Percentiles rank a stretch among this genome's conserved stretches.
phyloP scores from a whole-genome alignment of 371 early-diverging fungal genomes.

The Sanchytrium tribonematis region DNA sequence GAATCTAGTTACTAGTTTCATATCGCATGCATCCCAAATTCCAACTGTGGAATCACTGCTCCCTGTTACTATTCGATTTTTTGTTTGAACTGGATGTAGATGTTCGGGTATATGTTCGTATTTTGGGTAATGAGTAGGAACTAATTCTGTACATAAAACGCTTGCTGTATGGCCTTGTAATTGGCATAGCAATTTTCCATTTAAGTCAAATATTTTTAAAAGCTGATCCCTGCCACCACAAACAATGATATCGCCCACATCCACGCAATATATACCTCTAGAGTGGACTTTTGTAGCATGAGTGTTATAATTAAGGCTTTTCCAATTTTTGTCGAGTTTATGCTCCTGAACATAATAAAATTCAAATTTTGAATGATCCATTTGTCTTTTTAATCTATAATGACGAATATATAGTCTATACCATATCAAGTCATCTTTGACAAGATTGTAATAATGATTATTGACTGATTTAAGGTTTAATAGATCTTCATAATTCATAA shows the following conservation, averaged over 20 bases:
- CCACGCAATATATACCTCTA: neutral
- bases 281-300: neutral
- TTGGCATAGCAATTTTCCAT: neutral
- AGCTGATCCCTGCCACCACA: neutral
- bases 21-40: neutral
- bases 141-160: neutral
- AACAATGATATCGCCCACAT: neutral
- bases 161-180: neutral
- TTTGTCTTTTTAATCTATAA: neutral
- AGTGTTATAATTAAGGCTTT: neutral
- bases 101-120: neutral
- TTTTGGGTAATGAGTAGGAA: neutral
- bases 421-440: neutral
- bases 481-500: neutral
- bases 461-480: neutral
- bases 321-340: neutral
- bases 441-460: neutral
- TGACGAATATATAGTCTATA: neutral
- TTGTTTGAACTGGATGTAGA: neutral
- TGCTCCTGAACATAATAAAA: neutral
- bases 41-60: neutral
- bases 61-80: neutral
- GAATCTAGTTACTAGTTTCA: neutral
- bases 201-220: neutral
- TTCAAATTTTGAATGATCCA: neutral